Conservation (phyloP, 2,329 filamentous ascomycete genomes). For the Sporothrix luriei region DNA sequence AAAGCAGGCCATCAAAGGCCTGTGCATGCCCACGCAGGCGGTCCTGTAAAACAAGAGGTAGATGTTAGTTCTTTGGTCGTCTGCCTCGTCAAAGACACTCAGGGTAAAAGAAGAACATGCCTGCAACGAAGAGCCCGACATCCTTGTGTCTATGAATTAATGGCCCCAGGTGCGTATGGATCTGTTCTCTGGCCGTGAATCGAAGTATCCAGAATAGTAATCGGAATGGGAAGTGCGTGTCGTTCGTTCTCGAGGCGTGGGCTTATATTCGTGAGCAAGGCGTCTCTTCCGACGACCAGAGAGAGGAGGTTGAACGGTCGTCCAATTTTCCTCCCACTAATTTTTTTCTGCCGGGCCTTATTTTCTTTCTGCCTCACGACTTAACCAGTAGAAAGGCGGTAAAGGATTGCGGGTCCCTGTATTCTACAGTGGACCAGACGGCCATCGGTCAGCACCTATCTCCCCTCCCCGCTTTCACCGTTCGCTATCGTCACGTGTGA, state of each 20-base stretch:
- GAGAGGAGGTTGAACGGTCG: background rate
- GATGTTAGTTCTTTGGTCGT: background rate
- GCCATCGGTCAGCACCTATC: background rate
- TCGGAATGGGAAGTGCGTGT: background rate
- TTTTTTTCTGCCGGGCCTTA: slow-evolving; percentile 35
- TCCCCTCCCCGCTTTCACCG: slow-evolving; percentile 9
- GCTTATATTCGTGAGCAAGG: slow-evolving; percentile 1
- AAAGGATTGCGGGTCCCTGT: background rate
- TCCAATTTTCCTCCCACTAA: slow-evolving; percentile 26
- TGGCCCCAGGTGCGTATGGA: slow-evolving; percentile 3
- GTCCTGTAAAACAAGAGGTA: slow-evolving; percentile 46
- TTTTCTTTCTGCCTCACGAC: slow-evolving; percentile 16
- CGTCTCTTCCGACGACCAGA: background rate
- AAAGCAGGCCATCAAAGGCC: slow-evolving; percentile 84
- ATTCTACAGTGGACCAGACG: too few species aligned
- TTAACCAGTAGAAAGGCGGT: slow-evolving; percentile 25
- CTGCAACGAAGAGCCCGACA: slow-evolving; percentile 37
- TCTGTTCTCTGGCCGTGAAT: background rate
- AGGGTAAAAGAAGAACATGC: slow-evolving; percentile 26
- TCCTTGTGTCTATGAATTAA: slow-evolving; percentile 1
- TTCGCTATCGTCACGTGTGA: background rate
- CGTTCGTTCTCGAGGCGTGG: background rate
- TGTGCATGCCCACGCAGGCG: slow-evolving; percentile 63
- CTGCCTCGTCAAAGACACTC: background rate
- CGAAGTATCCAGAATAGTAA: background rate